Evolutionary conservation across 495 filamentous ascomycete genomes (phyloP).

Genomic region (Hypoxylon cercidicola): DNA sequence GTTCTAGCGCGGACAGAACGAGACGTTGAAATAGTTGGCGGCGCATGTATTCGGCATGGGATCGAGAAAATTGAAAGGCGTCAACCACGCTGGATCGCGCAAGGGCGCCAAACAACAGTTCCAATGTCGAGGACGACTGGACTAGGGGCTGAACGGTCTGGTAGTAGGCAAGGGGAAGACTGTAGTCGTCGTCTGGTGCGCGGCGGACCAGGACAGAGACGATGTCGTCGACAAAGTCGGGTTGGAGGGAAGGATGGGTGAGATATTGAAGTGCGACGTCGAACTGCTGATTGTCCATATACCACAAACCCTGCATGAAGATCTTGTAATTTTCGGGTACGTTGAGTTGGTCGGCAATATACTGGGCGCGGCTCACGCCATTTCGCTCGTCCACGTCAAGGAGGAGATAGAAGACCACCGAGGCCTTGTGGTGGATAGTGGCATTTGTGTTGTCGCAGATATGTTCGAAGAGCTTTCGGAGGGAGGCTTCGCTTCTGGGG

Average conservation of each 20-base stretch:
- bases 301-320: slow-evolving; percentile 84
- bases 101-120: slow-evolving; percentile 72
- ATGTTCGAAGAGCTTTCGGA: slow-evolving; percentile 71
- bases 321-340: slow-evolving; percentile 74
- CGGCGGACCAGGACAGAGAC: slow-evolving; percentile 72
- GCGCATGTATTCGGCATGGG: slow-evolving; percentile 68
- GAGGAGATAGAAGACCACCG: slow-evolving; percentile 81
- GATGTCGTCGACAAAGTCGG: slow-evolving; percentile 85
- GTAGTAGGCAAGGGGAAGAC: slow-evolving; percentile 78
- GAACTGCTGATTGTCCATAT: slow-evolving; percentile 77
- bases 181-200: slow-evolving; percentile 68
- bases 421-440: slow-evolving; percentile 77
- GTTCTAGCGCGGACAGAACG: slow-evolving; percentile 69
- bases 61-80: slow-evolving; percentile 77
- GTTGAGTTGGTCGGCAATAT: slow-evolving; percentile 60
- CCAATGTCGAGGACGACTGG: slow-evolving; percentile 64
- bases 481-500: slow-evolving; percentile 69
- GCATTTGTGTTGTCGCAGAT: slow-evolving; percentile 67
- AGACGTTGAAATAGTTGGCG: slow-evolving; percentile 72
- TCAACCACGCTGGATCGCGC: slow-evolving; percentile 74
- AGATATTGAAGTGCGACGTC: slow-evolving; percentile 75
- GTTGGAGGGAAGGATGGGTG: slow-evolving; percentile 77
- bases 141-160: slow-evolving; percentile 75
- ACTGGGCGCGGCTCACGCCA: slow-evolving; percentile 61
- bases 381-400: slow-evolving; percentile 72